Base-by-base conservation (phyloP, 352 stramenopile species). In the Globisporangium megalacanthum region DNA sequence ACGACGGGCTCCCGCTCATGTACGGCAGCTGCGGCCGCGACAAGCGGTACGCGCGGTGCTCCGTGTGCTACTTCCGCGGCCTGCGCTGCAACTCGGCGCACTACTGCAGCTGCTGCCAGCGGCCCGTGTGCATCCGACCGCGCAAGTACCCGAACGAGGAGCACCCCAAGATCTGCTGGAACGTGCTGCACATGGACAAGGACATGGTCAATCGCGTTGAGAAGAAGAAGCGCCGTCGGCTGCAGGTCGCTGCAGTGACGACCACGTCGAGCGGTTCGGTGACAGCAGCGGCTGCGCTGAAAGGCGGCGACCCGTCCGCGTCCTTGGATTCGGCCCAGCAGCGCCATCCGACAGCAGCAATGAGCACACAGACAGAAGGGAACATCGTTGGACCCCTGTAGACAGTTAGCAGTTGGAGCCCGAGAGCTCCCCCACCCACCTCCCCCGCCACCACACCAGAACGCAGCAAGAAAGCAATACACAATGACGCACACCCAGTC, bases 91-190 rank as follows among this genome's bases (percentile, higher is more conserved):
- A 89, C 57, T 79, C 79, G 48, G 69, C 66, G 22, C 76, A 88
- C 52, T 89, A 88, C 44, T 89, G 79, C 52, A 69, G 69, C 19
- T 86, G 79, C 61, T 89, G 79, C 58, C 77, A 88, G 60, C 75
- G 78, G 3, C 65, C 79, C n/a, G 77, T 89, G 61, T 89, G 79
- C 54, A 81, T 88, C 50, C 79, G 79, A 11, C 77, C 79, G 47
- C 73, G 79, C 4, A 77, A 69, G 46, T 88, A 89, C 52, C 79
- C 79, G 14, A 75, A 77, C 47, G 79, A 89, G 55, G 68, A 81
- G 33, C 69, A 88, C 48, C 68, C 76, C 10, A 89, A 89, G 68
- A 89, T 89, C 52, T 89, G 77, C 65, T 89, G 79, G 79, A 89
- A 89, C 47, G 79, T 89, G 58, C 68, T 89, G 39, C 79, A 89